Base-by-base conservation (phyloP, 2,329 filamentous ascomycete species). In the Neofusicoccum kwambonambiense region DNA sequence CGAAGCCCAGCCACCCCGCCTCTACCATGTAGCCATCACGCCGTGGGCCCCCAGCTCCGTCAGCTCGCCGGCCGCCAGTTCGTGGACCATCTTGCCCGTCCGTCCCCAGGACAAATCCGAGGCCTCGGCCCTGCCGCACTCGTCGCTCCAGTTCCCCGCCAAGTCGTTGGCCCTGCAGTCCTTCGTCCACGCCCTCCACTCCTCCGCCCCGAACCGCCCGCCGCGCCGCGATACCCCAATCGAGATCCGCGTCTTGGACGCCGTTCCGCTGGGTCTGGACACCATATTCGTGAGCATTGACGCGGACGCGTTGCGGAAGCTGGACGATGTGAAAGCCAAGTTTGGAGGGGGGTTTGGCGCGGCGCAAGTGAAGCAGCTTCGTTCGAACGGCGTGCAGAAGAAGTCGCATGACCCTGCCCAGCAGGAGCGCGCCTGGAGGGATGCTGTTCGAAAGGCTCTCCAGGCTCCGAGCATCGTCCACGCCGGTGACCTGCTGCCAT, bases 221-320 rank as follows among this genome's bases (percentile, higher is more conserved):
- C 87, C 87, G 68, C 87, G 90, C 71, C 87, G 89, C 70, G 89
- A 92, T 70, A 87, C 88, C 68, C 88, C 90, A 8, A 90, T 97
- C 68, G 93, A 97, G 76, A 90, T 98, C 67, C 83, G 92, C 65
- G 85, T 96, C 31, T 82, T 96, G 65, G 90, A 96, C 74, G 91
- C 95, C 7, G 84, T 89, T 8, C 91, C 94, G 1, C 78, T 98
- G 31, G 85, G 89, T 1, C 81, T 98, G 31, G 92, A 97, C 67
- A 92, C 91, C 0, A 86, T 98, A 15, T 97, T 92, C 74, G 91
- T 98, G 65, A 92, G 87, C 57, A 83, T 97, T 6, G 93, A 97
- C 73, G 90, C 88, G 56, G 89, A 95, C 64, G 84, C 94, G 6
- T 86, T 95, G 45, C 88, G 88, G 69, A 89, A 91, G 71, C 81